phyloP scores from a whole-genome alignment of 2,329 filamentous ascomycete species.

The Taxawa tesnikishii region DNA sequence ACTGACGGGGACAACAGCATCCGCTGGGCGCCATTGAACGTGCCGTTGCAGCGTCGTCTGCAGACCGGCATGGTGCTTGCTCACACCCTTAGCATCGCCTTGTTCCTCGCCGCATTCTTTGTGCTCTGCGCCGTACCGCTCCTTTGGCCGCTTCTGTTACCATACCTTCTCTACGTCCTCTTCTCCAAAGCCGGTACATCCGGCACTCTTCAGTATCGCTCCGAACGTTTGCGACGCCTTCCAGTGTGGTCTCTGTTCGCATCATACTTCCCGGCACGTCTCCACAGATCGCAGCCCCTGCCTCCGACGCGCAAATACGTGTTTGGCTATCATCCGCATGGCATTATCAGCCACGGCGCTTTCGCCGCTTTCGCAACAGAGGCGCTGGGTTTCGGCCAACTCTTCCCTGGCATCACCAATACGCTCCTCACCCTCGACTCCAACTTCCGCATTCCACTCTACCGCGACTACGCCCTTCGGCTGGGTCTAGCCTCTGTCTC shows the following conservation, averaged over 20 bases:
- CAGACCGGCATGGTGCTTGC: constrained; percentile 37
- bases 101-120: constrained; percentile 65
- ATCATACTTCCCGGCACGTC: constrained; percentile 80
- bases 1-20: constrained; percentile 39
- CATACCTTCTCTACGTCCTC: constrained; percentile 75
- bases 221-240: constrained; percentile 58
- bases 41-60: constrained; percentile 39
- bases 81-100: constrained; percentile 36
- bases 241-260: constrained; percentile 81
- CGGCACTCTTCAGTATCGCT: constrained; percentile 63
- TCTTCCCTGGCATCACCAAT: constrained; percentile 94
- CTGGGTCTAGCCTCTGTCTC: constrained; percentile 84
- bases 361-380: constrained; percentile 88
- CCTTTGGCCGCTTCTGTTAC: constrained; percentile 67
- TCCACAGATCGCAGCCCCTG: constrained; percentile 75
- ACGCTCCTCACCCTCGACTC: constrained; percentile 86
- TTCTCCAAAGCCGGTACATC: constrained; percentile 67
- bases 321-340: constrained; percentile 93
- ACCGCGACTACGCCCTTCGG: constrained; percentile 84
- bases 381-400: constrained; percentile 69
- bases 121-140: constrained; percentile 82
- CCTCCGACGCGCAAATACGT: constrained; percentile 82
- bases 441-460: constrained; percentile 89
- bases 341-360: constrained; percentile 94
- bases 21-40: constrained; percentile 75